These are phyloP conservation scores for Tausonia pullulans DNA, from an alignment of 1,284 basidiomycete species.

Conservation along the genomic window DNA sequence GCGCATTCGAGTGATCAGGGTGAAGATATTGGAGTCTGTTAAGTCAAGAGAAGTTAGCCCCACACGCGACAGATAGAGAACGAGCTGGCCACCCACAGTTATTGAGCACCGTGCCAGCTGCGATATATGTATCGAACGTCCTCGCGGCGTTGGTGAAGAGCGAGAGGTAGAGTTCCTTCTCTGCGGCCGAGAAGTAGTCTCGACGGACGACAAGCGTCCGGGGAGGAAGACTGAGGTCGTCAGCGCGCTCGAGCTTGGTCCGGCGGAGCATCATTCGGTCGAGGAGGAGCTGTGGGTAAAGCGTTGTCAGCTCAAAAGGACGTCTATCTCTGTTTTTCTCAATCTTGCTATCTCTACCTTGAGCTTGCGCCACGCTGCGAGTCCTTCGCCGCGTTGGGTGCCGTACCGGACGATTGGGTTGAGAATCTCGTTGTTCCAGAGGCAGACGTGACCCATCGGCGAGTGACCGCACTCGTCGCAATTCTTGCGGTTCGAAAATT, in stretches of 20 bases:
- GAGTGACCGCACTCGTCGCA: slow-evolving; percentile 90
- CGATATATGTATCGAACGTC: slow-evolving; percentile 81
- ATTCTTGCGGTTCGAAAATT: slow-evolving; percentile 64
- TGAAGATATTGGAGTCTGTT: slow-evolving; percentile 84
- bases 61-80: not conserved
- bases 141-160: slow-evolving; percentile 88
- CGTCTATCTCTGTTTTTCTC: too few relatives aligned
- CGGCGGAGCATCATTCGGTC: slow-evolving; percentile 84
- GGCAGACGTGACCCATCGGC: slow-evolving; percentile 80
- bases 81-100: slow-evolving; percentile 44
- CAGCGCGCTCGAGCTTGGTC: slow-evolving; percentile 75
- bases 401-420: slow-evolving; percentile 78
- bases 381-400: slow-evolving; percentile 53
- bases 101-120: slow-evolving; percentile 80
- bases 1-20: slow-evolving; percentile 50
- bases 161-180: slow-evolving; percentile 89
- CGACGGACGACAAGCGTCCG: slow-evolving; percentile 78
- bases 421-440: slow-evolving; percentile 63
- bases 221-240: slow-evolving; percentile 95
- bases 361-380: slow-evolving; percentile 77
- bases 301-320: not conserved
- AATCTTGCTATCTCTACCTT: slow-evolving; percentile 30
- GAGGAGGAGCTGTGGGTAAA: slow-evolving; percentile 46
- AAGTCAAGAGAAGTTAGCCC: slow-evolving; percentile 2
- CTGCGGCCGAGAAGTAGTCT: slow-evolving; percentile 92